Evolutionary conservation across 2,329 filamentous ascomycete species (phyloP).

Genomic region (Fusarium piperis): DNA sequence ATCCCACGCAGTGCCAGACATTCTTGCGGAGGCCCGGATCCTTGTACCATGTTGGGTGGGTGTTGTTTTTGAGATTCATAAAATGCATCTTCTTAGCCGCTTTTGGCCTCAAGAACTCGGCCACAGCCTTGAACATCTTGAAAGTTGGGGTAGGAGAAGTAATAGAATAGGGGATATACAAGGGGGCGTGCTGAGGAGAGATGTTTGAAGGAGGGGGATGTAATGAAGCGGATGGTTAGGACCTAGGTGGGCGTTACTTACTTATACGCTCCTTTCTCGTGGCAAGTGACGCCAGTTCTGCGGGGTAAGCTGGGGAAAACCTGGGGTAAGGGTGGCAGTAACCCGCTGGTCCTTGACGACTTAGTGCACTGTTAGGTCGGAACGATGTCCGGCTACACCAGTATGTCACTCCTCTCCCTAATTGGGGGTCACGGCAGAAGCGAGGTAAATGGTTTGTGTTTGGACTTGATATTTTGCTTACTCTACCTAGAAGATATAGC

Average conservation of each 20-base stretch:
- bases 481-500: background rate
- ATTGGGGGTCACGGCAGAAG: background rate
- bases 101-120: constrained; percentile 20
- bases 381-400: constrained; percentile 1
- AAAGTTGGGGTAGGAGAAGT: background rate
- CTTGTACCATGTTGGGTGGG: constrained; percentile 23
- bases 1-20: constrained; percentile 28
- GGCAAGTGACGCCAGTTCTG: background rate
- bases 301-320: constrained; percentile 22
- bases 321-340: constrained; percentile 13
- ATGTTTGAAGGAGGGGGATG: background rate
- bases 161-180: background rate
- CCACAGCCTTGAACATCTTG: constrained; percentile 12
- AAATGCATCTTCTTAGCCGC: constrained; percentile 22
- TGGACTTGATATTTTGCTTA: background rate
- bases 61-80: constrained; percentile 26
- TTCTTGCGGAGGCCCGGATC: constrained; percentile 18
- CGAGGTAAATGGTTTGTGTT: background rate
- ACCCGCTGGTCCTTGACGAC: background rate
- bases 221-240: background rate
- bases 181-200: background rate
- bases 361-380: background rate
- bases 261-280: constrained; percentile 10
- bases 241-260: background rate
- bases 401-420: background rate